These are phyloP conservation scores for Colletotrichum gloeosporioides DNA, from an alignment of 2,329 filamentous ascomycete species.

Conservation along the genomic window DNA sequence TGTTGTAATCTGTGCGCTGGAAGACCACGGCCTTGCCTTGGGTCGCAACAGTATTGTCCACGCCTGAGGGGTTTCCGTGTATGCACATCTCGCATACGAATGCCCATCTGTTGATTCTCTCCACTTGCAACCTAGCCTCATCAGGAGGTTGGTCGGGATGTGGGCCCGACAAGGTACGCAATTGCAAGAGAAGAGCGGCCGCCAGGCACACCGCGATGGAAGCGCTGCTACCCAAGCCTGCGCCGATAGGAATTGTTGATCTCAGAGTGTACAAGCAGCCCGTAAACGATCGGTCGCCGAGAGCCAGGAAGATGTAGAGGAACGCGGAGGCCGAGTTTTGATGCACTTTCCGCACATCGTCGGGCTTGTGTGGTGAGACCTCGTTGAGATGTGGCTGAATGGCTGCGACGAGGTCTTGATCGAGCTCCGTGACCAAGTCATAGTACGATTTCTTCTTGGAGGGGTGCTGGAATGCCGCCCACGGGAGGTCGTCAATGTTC, in stretches of 20 bases:
- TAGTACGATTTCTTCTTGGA: slow-evolving; percentile 96
- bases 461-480: slow-evolving; percentile 79
- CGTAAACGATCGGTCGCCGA: slow-evolving; percentile 79
- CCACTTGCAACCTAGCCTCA: slow-evolving; percentile 88
- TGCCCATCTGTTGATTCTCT: slow-evolving; percentile 97
- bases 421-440: slow-evolving; percentile 82
- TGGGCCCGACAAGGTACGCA: slow-evolving; percentile 85
- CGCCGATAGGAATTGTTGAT: slow-evolving; percentile 91
- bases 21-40: slow-evolving; percentile 95
- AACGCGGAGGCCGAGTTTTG: slow-evolving; percentile 83
- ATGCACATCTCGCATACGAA: slow-evolving; percentile 98
- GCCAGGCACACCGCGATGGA: slow-evolving; percentile 91
- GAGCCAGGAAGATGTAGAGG: slow-evolving; percentile 89
- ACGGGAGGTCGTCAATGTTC: slow-evolving; percentile 92
- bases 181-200: slow-evolving; percentile 83
- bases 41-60: slow-evolving; percentile 95
- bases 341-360: slow-evolving; percentile 83
- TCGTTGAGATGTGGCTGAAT: slow-evolving; percentile 78
- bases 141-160: slow-evolving; percentile 89
- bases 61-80: slow-evolving; percentile 93
- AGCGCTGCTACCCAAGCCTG: slow-evolving; percentile 91
- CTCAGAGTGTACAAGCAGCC: slow-evolving; percentile 89
- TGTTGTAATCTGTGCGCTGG: slow-evolving; percentile 77
- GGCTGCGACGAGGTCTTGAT: slow-evolving; percentile 80
- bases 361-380: slow-evolving; percentile 71